Evolutionary conservation across 768 basidiomycete genomes (phyloP).

Genomic region (Podaxis carcinomalis): DNA sequence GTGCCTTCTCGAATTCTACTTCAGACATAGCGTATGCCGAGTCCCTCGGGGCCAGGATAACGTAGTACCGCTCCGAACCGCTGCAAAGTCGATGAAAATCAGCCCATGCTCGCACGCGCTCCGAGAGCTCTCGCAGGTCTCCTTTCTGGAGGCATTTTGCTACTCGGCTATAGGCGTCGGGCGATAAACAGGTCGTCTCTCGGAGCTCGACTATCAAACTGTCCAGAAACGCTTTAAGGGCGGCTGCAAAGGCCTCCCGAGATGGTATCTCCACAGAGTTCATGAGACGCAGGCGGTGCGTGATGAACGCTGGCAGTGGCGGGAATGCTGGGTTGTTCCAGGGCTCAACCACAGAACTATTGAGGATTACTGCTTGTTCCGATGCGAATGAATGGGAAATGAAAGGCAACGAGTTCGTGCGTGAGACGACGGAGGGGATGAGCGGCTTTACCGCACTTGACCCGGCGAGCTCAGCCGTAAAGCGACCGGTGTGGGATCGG

Average conservation of each 20-base stretch:
- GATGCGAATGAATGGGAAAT: constrained; percentile 38
- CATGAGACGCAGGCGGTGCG: constrained; percentile 49
- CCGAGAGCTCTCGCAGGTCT: constrained; percentile 31
- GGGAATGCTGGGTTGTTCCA: constrained; percentile 58
- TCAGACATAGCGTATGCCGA: constrained; percentile 47
- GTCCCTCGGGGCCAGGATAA: constrained; percentile 60
- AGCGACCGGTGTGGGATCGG: constrained; percentile 28
- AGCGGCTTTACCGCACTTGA: constrained; percentile 18
- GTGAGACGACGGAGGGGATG: constrained; percentile 18
- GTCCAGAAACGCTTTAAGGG: constrained; percentile 42
- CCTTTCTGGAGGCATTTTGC: constrained; percentile 44
- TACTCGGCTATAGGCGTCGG: constrained; percentile 50
- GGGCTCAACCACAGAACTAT: constrained; percentile 44
- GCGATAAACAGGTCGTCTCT: constrained; percentile 55
- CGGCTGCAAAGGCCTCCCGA: constrained; percentile 47
- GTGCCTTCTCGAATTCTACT: constrained; percentile 46
- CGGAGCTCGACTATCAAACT: constrained; percentile 50
- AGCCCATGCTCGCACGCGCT: constrained; percentile 46
- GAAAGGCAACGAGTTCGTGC: constrained; percentile 33
- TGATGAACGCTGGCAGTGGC: constrained; percentile 53
- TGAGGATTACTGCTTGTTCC: constrained; percentile 32
- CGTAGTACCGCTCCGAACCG: constrained; percentile 54
- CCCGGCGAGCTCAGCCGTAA: constrained; percentile 24
- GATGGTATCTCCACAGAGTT: constrained; percentile 59
- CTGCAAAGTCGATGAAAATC: constrained; percentile 56